Conservation (phyloP, 768 basidiomycete species). For the Auricularia sp. region DNA sequence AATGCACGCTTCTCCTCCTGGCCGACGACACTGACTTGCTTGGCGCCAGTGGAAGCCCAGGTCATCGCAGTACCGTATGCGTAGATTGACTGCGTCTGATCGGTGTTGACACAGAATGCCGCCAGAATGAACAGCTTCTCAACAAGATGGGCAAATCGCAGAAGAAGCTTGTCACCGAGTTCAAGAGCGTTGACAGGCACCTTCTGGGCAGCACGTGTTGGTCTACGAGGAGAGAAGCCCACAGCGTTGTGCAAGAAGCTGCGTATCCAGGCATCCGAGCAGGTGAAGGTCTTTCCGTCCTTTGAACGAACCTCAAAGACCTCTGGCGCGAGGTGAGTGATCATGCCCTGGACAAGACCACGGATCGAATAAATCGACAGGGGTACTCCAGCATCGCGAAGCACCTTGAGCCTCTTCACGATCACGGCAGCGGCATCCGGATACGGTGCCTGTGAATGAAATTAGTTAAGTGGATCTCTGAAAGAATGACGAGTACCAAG, state of each 20-base stretch:
- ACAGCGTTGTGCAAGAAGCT: slow-evolving; percentile 16
- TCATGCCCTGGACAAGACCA: slow-evolving; percentile 21
- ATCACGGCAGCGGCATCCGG: slow-evolving; percentile 15
- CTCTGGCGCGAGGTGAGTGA: slow-evolving; percentile 16
- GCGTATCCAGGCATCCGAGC: slow-evolving; percentile 20
- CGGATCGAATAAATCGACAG: slow-evolving; percentile 19
- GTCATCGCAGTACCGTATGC: slow-evolving; percentile 20
- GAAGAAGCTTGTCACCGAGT: slow-evolving; percentile 8
- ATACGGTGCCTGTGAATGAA: neutral
- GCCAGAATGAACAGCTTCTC: slow-evolving; percentile 19
- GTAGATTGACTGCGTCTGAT: slow-evolving; percentile 28
- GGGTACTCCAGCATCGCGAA: slow-evolving; percentile 16
- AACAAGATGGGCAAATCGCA: slow-evolving; percentile 19
- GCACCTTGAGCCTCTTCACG: slow-evolving; percentile 9
- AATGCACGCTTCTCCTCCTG: slow-evolving; percentile 35
- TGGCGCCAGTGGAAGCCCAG: slow-evolving; percentile 20
- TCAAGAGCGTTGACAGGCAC: slow-evolving; percentile 22
- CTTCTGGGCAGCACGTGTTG: slow-evolving; percentile 28
- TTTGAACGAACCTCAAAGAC: slow-evolving; percentile 17
- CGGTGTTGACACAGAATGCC: slow-evolving; percentile 24
- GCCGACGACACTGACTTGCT: slow-evolving; percentile 28
- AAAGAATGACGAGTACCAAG: no score
- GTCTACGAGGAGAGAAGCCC: slow-evolving; percentile 19
- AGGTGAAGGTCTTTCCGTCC: slow-evolving; percentile 22
- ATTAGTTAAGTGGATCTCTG: no score